Conservation (phyloP, 352 stramenopile species). For the Pythium monospermum region DNA sequence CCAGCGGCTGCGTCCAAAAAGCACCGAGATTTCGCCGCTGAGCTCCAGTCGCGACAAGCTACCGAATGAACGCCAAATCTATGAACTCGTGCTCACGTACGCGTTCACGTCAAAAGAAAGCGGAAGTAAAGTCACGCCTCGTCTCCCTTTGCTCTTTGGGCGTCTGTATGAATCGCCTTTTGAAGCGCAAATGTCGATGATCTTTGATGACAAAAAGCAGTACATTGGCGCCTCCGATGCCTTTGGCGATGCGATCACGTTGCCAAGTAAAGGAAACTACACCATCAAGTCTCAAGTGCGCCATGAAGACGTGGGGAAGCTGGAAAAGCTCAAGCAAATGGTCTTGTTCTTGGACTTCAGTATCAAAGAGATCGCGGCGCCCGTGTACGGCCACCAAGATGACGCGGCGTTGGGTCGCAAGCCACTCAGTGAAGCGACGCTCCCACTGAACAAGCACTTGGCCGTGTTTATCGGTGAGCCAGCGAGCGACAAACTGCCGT, state of each 20-base stretch:
- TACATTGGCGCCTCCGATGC: slow-evolving; percentile 82
- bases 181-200: slow-evolving; percentile 90
- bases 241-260: slow-evolving; percentile 69
- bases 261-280: slow-evolving; percentile 84
- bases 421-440: slow-evolving; percentile 38
- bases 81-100: slow-evolving; percentile 89
- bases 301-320: slow-evolving; percentile 76
- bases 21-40: slow-evolving; percentile 72
- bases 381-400: slow-evolving; percentile 62
- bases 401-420: slow-evolving; percentile 59
- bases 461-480: slow-evolving; percentile 76
- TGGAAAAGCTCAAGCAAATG: slow-evolving; percentile 82
- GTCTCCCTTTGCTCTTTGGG: slow-evolving; percentile 57
- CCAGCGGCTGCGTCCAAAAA: slow-evolving; percentile 74
- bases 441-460: slow-evolving; percentile 50
- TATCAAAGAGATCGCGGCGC: slow-evolving; percentile 62
- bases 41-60: slow-evolving; percentile 78
- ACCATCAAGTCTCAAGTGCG: slow-evolving; percentile 68
- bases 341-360: slow-evolving; percentile 67
- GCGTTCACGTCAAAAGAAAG: slow-evolving; percentile 82
- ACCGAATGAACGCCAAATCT: slow-evolving; percentile 81
- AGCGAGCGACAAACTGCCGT: slow-evolving; percentile 61
- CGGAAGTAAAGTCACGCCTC: slow-evolving; percentile 79
- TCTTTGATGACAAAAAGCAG: slow-evolving; percentile 94
- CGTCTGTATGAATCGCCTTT: slow-evolving; percentile 93